Base-by-base conservation (phyloP, 768 basidiomycete species). In the Boletus vinaceobasis region DNA sequence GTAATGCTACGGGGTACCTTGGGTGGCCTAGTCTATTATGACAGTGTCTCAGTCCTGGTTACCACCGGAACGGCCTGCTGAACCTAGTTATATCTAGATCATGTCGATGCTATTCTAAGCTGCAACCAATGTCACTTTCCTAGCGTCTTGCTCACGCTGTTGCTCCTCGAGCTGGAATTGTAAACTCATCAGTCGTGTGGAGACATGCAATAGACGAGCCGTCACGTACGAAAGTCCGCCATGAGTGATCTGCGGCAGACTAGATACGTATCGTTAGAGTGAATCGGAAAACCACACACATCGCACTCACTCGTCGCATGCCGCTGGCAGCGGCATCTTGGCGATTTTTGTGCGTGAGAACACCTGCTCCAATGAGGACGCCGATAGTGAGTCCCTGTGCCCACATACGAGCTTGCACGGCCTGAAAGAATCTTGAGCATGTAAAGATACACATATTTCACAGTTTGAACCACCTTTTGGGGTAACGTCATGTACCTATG, bases 361-460 rank as follows among this genome's bases (percentile, higher is more conserved):
- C 81, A 59, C 87, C 89, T 14, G 88, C 88, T 4, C 73, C 85
- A 52, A 90, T 77, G 29, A 91, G 71, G 26, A 90, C 76, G 36
- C 87, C 88, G 43, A 92, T 83, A 0, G 89, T 92, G 53, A 91
- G 68, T 4, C 87, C 89, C 59, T 92, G 89, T 4, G 89, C 89
- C 88, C 88, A 91, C 86, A 91, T 87, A 80, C 90, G 88, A 32
- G 86, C 88, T 70, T 92, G 90, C 4, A 93, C 90, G 27, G 90
- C 74, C 77, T 77, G 38, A 55, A 81, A 79, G 15, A 73, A 63
- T 77, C 75, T 11, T 59, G 42, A 61, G 55, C 19, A 38, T 6
- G 27, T 3, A n/a, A 19, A n/a, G 21, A 29, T 5, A 31, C 7
- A 17, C 1, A 13, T 2, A 10, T 21, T 7, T 17, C 21, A 21